A percentile compares a stretch with the other conserved stretches of the same genome.
Conservation (phyloP, 176 grass and related monocot species). For the Oryza meridionalis region DNA sequence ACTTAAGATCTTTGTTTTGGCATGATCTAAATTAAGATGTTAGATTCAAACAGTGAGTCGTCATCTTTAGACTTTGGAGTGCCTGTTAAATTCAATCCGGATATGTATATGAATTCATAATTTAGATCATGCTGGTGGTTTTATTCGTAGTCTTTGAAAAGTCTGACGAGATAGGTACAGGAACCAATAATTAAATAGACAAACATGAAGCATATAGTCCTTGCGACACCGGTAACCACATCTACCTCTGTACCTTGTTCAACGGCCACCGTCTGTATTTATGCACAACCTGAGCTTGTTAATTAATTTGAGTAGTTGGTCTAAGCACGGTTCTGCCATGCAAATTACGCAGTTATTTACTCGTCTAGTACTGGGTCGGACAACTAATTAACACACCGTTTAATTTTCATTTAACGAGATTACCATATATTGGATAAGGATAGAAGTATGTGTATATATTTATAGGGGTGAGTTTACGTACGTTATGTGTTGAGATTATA, state of each 20-base stretch:
- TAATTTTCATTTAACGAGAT: not conserved
- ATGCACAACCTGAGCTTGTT: not conserved
- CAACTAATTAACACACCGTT: not conserved
- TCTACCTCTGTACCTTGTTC: not conserved
- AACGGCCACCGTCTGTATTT: not conserved
- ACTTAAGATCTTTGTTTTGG: not conserved
- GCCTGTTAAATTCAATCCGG: not conserved
- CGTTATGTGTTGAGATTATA: no score
- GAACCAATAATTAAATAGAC: not conserved
- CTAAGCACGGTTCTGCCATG: not conserved
- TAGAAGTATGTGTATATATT: no score
- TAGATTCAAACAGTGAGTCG: conserved; percentile 5
- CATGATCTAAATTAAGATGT: not conserved
- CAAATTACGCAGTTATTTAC: not conserved
- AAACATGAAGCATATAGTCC: not conserved
- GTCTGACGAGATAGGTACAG: not conserved
- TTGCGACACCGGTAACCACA: not conserved
- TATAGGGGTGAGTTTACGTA: no score
- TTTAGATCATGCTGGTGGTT: not conserved
- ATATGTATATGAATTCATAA: not conserved
- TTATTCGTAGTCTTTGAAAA: conserved; percentile 13
- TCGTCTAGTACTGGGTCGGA: not conserved
- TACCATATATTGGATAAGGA: no score
- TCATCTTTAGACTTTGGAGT: conserved; percentile 30
- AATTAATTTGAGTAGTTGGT: conserved; percentile 10